phyloP scores from a whole-genome alignment of 345 rosid genomes.

The Eucalyptus tenuipes region DNA sequence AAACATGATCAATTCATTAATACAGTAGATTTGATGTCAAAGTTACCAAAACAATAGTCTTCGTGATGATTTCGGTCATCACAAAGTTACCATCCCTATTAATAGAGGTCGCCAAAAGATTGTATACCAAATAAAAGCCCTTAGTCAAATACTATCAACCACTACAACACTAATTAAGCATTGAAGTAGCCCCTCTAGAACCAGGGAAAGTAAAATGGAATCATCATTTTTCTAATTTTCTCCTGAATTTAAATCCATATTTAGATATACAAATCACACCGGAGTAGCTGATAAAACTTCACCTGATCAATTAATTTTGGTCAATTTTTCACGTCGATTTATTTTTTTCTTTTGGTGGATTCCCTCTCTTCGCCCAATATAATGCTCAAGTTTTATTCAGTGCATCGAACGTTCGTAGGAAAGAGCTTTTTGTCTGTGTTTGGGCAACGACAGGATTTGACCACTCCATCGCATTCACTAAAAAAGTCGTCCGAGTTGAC shows the following conservation, averaged over 20 bases:
- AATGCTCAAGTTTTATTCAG: not conserved
- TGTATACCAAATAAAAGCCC: not conserved
- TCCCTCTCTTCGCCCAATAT: not conserved
- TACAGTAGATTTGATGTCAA: not conserved
- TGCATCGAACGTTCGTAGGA: not conserved
- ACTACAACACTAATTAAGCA: not conserved
- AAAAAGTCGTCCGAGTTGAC: too few relatives aligned
- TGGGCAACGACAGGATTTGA: not conserved
- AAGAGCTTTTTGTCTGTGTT: not conserved
- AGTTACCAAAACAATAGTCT: not conserved
- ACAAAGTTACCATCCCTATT: not conserved
- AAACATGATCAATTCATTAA: not conserved
- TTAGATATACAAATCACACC: not conserved
- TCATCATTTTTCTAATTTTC: not conserved
- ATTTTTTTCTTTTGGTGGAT: not conserved
- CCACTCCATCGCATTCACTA: not conserved
- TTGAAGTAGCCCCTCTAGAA: too few relatives aligned
- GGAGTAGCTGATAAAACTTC: not conserved
- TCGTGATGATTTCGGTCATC: not conserved
- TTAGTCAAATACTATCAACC: not conserved
- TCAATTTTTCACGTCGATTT: not conserved
- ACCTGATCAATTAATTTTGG: not conserved
- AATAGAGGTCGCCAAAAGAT: not conserved
- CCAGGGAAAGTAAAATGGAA: too few relatives aligned
- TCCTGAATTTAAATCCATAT: not conserved